phyloP scores from a whole-genome alignment of 495 filamentous ascomycete genomes.

The Ramalina intermedia region DNA sequence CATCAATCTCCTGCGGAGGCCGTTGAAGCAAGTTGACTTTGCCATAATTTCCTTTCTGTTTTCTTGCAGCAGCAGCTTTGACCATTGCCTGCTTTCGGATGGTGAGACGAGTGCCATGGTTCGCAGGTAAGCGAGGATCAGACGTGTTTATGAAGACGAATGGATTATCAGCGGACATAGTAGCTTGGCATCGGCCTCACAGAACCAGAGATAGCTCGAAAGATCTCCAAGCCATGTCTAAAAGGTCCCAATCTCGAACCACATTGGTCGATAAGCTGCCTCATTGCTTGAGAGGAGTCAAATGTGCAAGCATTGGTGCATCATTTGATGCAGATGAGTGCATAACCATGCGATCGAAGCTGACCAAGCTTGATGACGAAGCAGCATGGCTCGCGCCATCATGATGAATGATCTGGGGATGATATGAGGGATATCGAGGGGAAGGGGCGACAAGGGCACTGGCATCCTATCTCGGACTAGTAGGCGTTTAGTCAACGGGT shows the following conservation, averaged over 20 bases:
- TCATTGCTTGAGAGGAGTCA: background rate
- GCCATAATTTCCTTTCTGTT: conserved; percentile 16
- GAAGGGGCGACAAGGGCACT: background rate
- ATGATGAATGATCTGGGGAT: too few species aligned
- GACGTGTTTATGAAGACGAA: conserved; percentile 14
- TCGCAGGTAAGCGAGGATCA: conserved; percentile 14
- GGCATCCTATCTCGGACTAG: background rate
- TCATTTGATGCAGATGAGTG: background rate
- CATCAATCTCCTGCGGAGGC: conserved; percentile 2
- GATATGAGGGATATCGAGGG: background rate
- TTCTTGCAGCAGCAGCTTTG: conserved; percentile 19
- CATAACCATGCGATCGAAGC: background rate
- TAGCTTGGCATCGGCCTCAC: background rate
- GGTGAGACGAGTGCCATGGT: conserved; percentile 13
- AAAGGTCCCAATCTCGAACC: background rate
- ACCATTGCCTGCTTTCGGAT: conserved; percentile 28
- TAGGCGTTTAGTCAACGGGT: too few species aligned
- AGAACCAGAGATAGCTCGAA: background rate
- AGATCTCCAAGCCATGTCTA: background rate
- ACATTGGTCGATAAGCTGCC: background rate
- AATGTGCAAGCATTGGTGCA: background rate
- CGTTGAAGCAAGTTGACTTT: conserved; percentile 21
- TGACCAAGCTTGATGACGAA: background rate
- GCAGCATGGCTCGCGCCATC: background rate
- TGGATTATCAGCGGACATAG: background rate